Evolutionary conservation across 2,329 filamentous ascomycete species (phyloP).

Genomic region (Hypoxylon sp.): DNA sequence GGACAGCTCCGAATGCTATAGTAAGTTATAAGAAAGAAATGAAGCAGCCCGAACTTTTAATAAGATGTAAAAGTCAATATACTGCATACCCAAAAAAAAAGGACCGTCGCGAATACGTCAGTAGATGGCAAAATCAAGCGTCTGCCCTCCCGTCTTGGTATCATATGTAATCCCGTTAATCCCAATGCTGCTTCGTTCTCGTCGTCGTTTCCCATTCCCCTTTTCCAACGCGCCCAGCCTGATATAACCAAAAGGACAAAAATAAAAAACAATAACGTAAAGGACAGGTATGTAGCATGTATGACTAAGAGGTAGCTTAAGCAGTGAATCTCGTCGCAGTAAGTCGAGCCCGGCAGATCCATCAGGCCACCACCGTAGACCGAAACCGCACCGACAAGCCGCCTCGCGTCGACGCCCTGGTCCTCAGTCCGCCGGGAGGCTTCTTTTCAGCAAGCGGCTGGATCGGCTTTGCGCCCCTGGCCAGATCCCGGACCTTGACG

Average conservation of each 20-base stretch:
- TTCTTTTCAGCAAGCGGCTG: constrained; percentile 7
- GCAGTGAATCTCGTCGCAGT: no score
- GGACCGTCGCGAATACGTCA: not conserved
- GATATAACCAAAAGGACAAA: not conserved
- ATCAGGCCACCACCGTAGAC: constrained; percentile 1
- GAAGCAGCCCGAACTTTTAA: not conserved
- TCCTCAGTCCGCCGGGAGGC: constrained; percentile 17
- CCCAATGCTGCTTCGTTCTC: not conserved
- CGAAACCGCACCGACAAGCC: constrained; percentile 25
- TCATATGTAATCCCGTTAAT: constrained; percentile 12
- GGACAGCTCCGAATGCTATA: not conserved
- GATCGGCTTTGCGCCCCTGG: not conserved
- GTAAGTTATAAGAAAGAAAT: not conserved
- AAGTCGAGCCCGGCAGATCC: no score
- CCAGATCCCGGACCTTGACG: constrained; percentile 1
- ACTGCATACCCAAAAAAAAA: not conserved
- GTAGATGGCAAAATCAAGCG: not conserved
- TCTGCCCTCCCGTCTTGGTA: constrained; percentile 16
- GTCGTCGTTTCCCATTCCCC: no score
- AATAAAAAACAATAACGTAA: no score
- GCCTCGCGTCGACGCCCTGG: constrained; percentile 28
- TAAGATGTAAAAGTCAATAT: not conserved
- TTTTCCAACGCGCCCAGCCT: constrained; percentile 4
- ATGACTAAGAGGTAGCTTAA: no score
- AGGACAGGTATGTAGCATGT: no score